Percentiles rank a stretch among this genome's conserved stretches.
These are phyloP conservation scores for Cyclotella cryptica DNA, from an alignment of 108 stramenopile genomes.

Conservation along the genomic window DNA sequence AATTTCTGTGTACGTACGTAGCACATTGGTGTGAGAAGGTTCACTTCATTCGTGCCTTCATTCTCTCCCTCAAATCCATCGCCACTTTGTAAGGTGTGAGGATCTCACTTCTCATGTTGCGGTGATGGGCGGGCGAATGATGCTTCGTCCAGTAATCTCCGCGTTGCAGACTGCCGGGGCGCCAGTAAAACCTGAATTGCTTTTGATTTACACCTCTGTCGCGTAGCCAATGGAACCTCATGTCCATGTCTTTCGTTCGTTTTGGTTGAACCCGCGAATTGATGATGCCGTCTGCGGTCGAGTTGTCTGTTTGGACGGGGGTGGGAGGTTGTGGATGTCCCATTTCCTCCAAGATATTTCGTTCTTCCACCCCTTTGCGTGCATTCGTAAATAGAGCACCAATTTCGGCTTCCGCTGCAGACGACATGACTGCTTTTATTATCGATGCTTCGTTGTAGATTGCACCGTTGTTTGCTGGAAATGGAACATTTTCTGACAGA, in stretches of 20 bases:
- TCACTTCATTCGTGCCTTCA: not conserved
- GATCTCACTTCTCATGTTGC: slow-evolving; percentile 15
- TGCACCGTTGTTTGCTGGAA: slow-evolving; percentile 35
- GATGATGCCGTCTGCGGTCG: slow-evolving; percentile 52
- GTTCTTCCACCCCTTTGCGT: slow-evolving; percentile 27
- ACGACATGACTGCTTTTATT: slow-evolving; percentile 40
- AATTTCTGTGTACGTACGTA: too few relatives aligned
- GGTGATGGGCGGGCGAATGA: slow-evolving; percentile 22
- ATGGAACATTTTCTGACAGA: slow-evolving; percentile 13
- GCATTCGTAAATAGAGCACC: slow-evolving; percentile 50
- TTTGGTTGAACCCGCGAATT: slow-evolving; percentile 53
- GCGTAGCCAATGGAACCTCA: slow-evolving; percentile 17
- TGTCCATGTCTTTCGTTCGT: slow-evolving; percentile 24
- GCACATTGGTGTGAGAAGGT: not conserved
- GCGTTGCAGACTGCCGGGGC: not conserved
- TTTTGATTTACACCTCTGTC: slow-evolving; percentile 18
- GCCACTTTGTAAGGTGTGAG: not conserved
- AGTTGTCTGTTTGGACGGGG: slow-evolving; percentile 57
- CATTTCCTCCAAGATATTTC: slow-evolving; percentile 33
- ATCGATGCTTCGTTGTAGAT: slow-evolving; percentile 36
- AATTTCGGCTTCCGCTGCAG: slow-evolving; percentile 56
- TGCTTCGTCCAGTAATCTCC: slow-evolving; percentile 25
- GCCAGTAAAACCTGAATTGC: slow-evolving; percentile 23
- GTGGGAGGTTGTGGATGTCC: slow-evolving; percentile 31
- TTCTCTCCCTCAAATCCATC: slow-evolving; percentile 1